Percentiles rank a stretch among this genome's conserved stretches.
Evolutionary conservation across 2,329 filamentous ascomycete species (phyloP).

Genomic region (Scortechinia acanthostroma): DNA sequence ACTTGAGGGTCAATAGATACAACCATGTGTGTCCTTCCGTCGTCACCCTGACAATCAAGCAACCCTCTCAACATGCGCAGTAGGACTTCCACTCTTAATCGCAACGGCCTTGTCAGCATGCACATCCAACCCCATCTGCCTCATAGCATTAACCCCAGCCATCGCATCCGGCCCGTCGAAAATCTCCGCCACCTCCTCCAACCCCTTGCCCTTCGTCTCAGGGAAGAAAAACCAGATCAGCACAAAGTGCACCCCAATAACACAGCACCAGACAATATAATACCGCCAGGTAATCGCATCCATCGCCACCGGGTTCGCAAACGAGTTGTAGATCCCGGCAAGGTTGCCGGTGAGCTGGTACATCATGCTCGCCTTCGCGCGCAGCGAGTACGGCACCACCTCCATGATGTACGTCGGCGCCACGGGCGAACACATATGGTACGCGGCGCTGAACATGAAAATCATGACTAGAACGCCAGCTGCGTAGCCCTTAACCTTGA

Average conservation of each 20-base stretch:
- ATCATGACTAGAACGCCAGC: slow-evolving; percentile 20
- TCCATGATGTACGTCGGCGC: slow-evolving; percentile 32
- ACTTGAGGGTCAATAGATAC: too few relatives aligned
- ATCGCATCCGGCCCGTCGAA: slow-evolving; percentile 16
- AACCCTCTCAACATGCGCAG: too few relatives aligned
- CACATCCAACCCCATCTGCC: too few relatives aligned
- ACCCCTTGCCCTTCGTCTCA: slow-evolving; percentile 17
- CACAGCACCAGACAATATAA: slow-evolving; percentile 27
- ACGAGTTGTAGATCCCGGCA: slow-evolving; percentile 22
- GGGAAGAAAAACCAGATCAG: slow-evolving; percentile 29
- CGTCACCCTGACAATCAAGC: too few relatives aligned
- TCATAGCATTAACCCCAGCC: background rate
- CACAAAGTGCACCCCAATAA: slow-evolving; percentile 17
- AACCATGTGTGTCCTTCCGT: too few relatives aligned
- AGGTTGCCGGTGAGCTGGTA: slow-evolving; percentile 30
- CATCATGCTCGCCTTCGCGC: slow-evolving; percentile 28
- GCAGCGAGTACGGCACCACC: slow-evolving; percentile 25
- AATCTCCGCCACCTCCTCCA: slow-evolving; percentile 18
- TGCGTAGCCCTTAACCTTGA: slow-evolving; percentile 16
- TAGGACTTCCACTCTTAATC: too few relatives aligned
- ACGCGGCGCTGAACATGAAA: slow-evolving; percentile 5
- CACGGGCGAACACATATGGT: slow-evolving; percentile 36
- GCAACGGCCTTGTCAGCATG: too few relatives aligned
- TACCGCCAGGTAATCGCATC: slow-evolving; percentile 26
- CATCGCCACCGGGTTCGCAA: slow-evolving; percentile 30